A percentile compares a stretch with the other conserved stretches of the same genome.
These are phyloP conservation scores for Stylosanthes scabra DNA, from an alignment of 331 rosid species.

Conservation along the genomic window DNA sequence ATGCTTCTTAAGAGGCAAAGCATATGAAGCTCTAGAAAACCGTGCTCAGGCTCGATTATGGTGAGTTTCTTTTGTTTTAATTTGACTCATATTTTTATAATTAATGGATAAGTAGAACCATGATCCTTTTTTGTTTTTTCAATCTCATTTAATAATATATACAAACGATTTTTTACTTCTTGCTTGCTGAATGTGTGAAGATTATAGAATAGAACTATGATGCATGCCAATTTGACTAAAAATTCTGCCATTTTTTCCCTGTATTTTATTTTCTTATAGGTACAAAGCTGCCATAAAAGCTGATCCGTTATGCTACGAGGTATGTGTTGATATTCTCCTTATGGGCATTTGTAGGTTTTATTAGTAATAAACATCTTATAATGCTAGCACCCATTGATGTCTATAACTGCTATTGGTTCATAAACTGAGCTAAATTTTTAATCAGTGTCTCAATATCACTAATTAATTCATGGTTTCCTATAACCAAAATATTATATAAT, in stretches of 20 bases:
- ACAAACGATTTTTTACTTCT: not conserved
- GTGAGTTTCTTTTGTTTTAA: constrained; percentile 50
- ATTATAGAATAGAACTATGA: not conserved
- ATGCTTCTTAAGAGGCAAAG: constrained; percentile 92
- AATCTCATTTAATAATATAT: too few species aligned
- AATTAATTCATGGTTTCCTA: constrained; percentile 20
- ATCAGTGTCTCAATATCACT: constrained; percentile 19
- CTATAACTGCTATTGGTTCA: not conserved
- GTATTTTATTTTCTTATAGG: constrained; percentile 55
- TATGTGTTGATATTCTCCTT: constrained; percentile 42
- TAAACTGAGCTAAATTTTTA: constrained; percentile 11
- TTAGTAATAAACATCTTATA: constrained; percentile 1
- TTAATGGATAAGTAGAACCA: not conserved
- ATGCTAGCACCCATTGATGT: constrained; percentile 6
- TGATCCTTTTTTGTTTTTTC: not conserved
- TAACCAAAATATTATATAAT: not conserved
- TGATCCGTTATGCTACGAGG: constrained; percentile 99
- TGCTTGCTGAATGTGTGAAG: constrained; percentile 27
- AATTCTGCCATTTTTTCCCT: constrained; percentile 25
- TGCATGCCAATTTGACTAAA: constrained; percentile 18
- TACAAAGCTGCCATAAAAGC: constrained; percentile 95
- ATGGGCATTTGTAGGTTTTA: constrained; percentile 5
- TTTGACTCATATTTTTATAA: constrained; percentile 5
- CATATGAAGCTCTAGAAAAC: constrained; percentile 91
- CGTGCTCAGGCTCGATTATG: constrained; percentile 90